Percentiles rank a stretch among this genome's conserved stretches.
Evolutionary conservation across 257 asterid species (phyloP).

Genomic region (Prunella vulgaris): DNA sequence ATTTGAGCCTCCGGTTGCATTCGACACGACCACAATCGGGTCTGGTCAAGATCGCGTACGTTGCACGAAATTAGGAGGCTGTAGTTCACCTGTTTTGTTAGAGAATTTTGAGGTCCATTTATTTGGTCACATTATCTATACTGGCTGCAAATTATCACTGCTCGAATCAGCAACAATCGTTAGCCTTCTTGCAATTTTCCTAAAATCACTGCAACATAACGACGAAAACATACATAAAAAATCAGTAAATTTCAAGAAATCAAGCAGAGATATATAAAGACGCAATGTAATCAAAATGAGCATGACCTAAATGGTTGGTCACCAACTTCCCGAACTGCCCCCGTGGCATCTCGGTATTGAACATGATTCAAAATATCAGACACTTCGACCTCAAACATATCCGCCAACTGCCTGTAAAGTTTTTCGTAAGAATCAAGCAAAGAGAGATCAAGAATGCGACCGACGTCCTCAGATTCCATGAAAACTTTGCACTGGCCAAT

Average conservation of each 20-base stretch:
- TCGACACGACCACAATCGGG: not conserved
- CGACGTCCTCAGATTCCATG: constrained; percentile 78
- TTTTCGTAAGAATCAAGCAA: constrained; percentile 63
- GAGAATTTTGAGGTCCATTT: not conserved
- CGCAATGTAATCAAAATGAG: not conserved
- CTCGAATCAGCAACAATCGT: constrained; percentile 54
- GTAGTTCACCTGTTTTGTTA: constrained; percentile 28
- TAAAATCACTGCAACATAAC: constrained; percentile 48
- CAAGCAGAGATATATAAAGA: not conserved
- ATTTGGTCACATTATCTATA: constrained; percentile 24
- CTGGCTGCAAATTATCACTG: constrained; percentile 48
- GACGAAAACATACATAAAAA: not conserved
- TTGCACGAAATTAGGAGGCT: constrained; percentile 14
- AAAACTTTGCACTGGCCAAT: constrained; percentile 75
- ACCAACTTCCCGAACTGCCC: constrained; percentile 53
- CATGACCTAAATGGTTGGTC: constrained; percentile 60
- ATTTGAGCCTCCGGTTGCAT: constrained; percentile 15
- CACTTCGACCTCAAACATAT: constrained; percentile 48
- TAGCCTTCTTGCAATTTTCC: constrained; percentile 53
- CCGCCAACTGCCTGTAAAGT: constrained; percentile 46
- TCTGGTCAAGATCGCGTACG: too few species aligned
- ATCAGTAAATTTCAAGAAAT: not conserved
- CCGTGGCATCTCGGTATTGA: constrained; percentile 49
- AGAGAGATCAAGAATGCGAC: constrained; percentile 72
- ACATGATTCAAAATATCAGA: constrained; percentile 54